Base-by-base conservation (phyloP, 108 stramenopile species). In the Pelagomonas calceolata region DNA sequence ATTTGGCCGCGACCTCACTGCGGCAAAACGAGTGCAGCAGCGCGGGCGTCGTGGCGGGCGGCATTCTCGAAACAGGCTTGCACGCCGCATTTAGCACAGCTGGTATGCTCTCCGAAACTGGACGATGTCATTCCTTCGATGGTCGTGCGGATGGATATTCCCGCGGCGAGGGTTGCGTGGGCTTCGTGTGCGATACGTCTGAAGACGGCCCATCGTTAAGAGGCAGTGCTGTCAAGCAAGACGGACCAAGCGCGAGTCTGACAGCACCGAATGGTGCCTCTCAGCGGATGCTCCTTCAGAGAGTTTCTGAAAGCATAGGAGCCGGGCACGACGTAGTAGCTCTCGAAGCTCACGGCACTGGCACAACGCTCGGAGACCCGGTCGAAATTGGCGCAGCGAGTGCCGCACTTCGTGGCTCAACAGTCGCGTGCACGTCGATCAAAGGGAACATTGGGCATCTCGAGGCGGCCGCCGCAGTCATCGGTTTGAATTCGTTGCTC, bases 181-280 rank as follows among this genome's bases (percentile, higher is more conserved):
- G 9, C 5, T 43, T 43, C 12, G 9, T 43, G 39, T 10, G 5
- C 12, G 39, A 43, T 5, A 5, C 39, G 39, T 12, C 5, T 5
- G 39, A 43, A 12, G 5, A 5, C 12, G 5, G 39, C 12, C 5
- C 39, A 5, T 43, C 5, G 12, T 5, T 43, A 5, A 12, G 9
- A 10, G 39, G 39, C 12, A 51, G 78, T 5, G 78, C 78, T 4
- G 77, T 77, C 0, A 74, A 81, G 32, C 82, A 82, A 71, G 81
- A 81, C 73, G 81, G 81, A 7, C 63, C 76, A 10, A 75, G 77
- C 34, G 82, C 80, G 32, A 76, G 71, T 16, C 75, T 82, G 43
- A 82, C 82, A 29, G 82, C 82, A n/a, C 82, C 82, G 21, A 82
- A 81, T 51, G 82, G 82, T 34, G n/a, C 74, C 12, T 66, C 81